Conservation (phyloP, 129 eudicot species). For the Lonicera japonica region DNA sequence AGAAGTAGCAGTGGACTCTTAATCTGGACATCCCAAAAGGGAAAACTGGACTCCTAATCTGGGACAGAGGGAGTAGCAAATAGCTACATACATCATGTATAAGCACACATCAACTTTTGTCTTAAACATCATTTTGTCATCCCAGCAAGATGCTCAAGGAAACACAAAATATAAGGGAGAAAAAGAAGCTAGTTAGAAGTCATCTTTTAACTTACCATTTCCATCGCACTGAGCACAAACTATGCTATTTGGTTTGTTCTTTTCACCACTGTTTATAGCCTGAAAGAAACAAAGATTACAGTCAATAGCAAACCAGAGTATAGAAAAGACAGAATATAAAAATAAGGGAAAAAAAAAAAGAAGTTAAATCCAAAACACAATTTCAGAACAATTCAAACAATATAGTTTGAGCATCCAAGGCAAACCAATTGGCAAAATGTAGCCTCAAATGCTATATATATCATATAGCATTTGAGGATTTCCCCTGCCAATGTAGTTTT, state of each 20-base stretch:
- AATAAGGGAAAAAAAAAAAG: too few relatives aligned
- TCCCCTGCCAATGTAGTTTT: too few relatives aligned
- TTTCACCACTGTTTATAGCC: conserved; percentile 32
- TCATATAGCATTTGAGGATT: too few relatives aligned
- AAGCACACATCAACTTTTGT: neutral
- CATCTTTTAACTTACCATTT: conserved; percentile 46
- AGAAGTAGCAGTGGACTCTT: too few relatives aligned
- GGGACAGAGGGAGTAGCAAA: too few relatives aligned
- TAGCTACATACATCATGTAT: neutral
- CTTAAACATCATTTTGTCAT: neutral
- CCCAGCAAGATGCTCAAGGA: neutral
- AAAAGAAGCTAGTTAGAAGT: neutral
- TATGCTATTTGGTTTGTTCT: conserved; percentile 35
- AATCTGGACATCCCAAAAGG: too few relatives aligned
- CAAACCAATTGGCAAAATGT: too few relatives aligned
- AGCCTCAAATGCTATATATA: too few relatives aligned
- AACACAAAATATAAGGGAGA: neutral
- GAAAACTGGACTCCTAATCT: too few relatives aligned
- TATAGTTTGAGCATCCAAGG: too few relatives aligned
- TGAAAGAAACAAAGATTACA: conserved; percentile 19
- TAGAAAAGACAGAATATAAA: too few relatives aligned
- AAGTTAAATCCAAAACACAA: neutral
- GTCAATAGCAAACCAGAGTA: neutral
- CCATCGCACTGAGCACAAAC: conserved; percentile 68
- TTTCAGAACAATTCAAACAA: too few relatives aligned